A percentile compares a stretch with the other conserved stretches of the same genome.
Conservation (phyloP, 2,329 filamentous ascomycete genomes). For the Aspergillus glaucus region DNA sequence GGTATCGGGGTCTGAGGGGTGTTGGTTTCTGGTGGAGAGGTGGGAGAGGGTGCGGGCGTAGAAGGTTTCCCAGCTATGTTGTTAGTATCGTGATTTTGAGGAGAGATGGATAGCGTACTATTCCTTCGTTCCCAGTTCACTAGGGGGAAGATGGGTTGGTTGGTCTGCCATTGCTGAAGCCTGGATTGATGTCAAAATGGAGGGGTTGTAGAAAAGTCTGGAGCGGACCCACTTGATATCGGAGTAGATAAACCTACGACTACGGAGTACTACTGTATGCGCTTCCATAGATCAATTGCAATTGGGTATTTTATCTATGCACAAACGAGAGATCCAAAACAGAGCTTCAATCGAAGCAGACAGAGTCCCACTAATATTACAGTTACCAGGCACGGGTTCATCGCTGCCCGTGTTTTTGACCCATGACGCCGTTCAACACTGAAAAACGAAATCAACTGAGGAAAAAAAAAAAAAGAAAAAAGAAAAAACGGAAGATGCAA, state of each 20-base stretch:
- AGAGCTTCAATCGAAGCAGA: background rate
- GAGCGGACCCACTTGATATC: too few species aligned
- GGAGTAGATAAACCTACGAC: too few species aligned
- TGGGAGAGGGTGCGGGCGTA: constrained; percentile 39
- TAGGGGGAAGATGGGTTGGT: constrained; percentile 68
- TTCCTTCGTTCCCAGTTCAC: constrained; percentile 77
- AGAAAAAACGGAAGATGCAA: background rate
- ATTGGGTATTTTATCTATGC: too few species aligned
- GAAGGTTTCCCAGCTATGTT: constrained; percentile 57
- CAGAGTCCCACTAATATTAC: constrained; percentile 30
- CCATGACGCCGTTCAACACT: constrained; percentile 17
- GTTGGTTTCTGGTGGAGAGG: constrained; percentile 22
- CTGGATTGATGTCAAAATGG: too few species aligned
- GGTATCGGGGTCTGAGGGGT: constrained; percentile 2
- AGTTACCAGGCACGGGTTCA: constrained; percentile 19
- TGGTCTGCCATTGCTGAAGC: constrained; percentile 19
- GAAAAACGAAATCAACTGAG: background rate
- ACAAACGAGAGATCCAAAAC: too few species aligned
- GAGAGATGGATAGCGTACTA: constrained; percentile 55
- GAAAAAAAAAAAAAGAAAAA: background rate
- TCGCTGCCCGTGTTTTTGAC: constrained; percentile 21
- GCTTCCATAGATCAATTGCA: too few species aligned
- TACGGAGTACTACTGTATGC: too few species aligned
- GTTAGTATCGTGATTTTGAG: constrained; percentile 8
- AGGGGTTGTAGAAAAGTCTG: too few species aligned